These are phyloP conservation scores for Conringia planisiliqua DNA, from an alignment of 345 rosid species.

Conservation along the genomic window DNA sequence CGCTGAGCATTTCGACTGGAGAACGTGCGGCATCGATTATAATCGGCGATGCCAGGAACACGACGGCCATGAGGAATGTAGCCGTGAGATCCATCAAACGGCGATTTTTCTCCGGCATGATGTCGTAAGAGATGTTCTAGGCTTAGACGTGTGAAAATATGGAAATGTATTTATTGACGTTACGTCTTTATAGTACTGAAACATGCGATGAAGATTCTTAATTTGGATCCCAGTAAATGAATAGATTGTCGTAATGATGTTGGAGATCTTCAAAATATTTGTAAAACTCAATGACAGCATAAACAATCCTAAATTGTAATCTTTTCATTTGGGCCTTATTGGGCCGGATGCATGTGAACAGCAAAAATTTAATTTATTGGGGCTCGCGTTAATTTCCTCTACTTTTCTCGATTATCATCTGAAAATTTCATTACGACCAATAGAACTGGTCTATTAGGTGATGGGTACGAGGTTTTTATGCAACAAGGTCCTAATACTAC, in stretches of 20 bases:
- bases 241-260: neutral
- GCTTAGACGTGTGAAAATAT: neutral
- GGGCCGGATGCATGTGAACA: no score
- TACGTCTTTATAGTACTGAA: neutral
- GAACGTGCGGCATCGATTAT: constrained; percentile 13
- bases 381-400: no score
- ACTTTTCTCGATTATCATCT: no score
- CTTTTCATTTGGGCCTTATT: no score
- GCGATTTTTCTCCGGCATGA: constrained; percentile 2
- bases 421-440: constrained; percentile 43
- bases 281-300: neutral
- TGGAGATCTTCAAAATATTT: constrained; percentile 7
- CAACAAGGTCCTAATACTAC: constrained; percentile 56
- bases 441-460: constrained; percentile 43
- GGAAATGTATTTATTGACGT: neutral
- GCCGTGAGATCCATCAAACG: neutral
- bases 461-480: constrained; percentile 63
- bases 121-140: neutral
- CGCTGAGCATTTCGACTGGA: neutral
- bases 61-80: neutral
- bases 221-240: constrained; percentile 3
- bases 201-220: neutral
- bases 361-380: no score
- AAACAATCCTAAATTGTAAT: neutral
- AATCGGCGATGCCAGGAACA: neutral